Evolutionary conservation across 73 alveolate species (phyloP).

Genomic region (Tetrahymena elliotti): DNA sequence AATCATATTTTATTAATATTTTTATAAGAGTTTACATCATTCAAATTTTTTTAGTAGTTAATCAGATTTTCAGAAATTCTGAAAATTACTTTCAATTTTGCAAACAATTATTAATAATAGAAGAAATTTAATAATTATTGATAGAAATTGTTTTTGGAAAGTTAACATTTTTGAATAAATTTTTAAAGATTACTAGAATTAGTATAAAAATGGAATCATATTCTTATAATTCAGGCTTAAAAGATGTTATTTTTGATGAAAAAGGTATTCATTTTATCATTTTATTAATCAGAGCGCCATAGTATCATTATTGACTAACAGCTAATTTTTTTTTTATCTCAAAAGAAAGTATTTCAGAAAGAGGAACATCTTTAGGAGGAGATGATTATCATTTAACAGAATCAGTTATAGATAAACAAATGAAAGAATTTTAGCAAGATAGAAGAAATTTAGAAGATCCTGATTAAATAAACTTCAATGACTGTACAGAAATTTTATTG

Average conservation of each 20-base stretch:
- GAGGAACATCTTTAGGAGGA: neutral
- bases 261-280: neutral
- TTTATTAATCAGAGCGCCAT: neutral
- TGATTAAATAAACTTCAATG: neutral
- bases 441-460: neutral
- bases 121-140: neutral
- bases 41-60: neutral
- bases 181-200: too few relatives aligned
- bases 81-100: neutral
- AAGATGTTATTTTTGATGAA: neutral
- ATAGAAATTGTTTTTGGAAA: too few relatives aligned
- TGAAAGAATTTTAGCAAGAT: neutral
- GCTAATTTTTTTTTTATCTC: neutral
- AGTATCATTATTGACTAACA: neutral
- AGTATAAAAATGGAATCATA: neutral
- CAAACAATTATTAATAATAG: neutral
- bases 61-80: neutral
- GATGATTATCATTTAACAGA: neutral
- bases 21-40: neutral
- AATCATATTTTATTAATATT: too few relatives aligned
- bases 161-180: neutral
- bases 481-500: neutral
- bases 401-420: neutral
- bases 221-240: neutral
- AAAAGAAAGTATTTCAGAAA: neutral